Evolutionary conservation across 2,329 filamentous ascomycete species (phyloP), one percentile per base, ranked within the genome.

Genomic region (Aspergillus quadricinctus): DNA sequence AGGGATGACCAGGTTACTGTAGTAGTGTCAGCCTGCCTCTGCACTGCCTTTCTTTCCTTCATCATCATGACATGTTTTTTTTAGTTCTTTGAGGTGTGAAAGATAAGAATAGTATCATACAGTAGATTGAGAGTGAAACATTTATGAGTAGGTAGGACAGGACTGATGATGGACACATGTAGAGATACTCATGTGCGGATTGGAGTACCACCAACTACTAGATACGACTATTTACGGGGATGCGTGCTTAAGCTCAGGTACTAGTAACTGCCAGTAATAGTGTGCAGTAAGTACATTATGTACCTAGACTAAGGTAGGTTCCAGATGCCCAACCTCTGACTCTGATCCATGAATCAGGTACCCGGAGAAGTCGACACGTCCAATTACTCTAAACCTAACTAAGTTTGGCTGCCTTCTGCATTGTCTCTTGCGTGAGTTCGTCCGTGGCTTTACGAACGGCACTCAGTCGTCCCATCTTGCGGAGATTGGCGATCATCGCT

Each of bases 401-500:
- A 23, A 80, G 72, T 69, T 80, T 81, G 61, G 78, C 77, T 53
- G 80, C 81, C 64, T 77, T 75, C 62, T 73, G 75, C 63, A 83
- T 66, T 50, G 80, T 77, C 62, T 80, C 77, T 58, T 75, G 77
- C 1, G 80, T 82, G 43, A 84, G 68, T 61, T 79, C 74, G 57
- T 85, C 81, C 0, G 78, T 80, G 8, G 78, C 75, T 58, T 75
- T 78, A 64, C 76, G 78, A 43, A 76, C 72, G 55, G 81, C 77
- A 35, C 77, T 77, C 65, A 89, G 67, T 61, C 83, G 72, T 1
- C 86, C 85, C 66, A 84, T 78, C 60, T 75, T 77, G 58, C 81
- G 67, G 60, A 89, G 65, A 50, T 78, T 73, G 45, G 69, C 75
- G 63, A 89, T 87, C 78, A 88, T 83, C 37, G 81, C 80, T 68